Evolutionary conservation across 495 filamentous ascomycete genomes (phyloP), one percentile per base, ranked within the genome.

Genomic region (Aspergillus avenaceus): DNA sequence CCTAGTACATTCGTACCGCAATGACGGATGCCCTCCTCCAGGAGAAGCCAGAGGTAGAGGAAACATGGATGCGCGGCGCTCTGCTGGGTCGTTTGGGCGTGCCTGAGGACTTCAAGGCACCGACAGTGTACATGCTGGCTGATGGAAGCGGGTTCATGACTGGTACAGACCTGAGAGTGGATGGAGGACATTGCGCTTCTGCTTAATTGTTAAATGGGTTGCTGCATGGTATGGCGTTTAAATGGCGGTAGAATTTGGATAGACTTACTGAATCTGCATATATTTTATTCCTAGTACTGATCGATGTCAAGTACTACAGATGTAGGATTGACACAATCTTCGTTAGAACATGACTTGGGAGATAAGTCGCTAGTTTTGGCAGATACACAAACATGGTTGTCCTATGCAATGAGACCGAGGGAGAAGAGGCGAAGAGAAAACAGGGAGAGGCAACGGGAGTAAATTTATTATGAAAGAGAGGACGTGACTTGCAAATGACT

Each of bases 31-130:
- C 55, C 9, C 37, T 69, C 16, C 59, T 72, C 2, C 22, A 56
- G 45, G 69, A 81, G 45, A 84, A 78, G 52, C 87, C 87, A 2
- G 87, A 91, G 65, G 54, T 69, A 4, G 63, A 67, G 27, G 64
- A 70, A 38, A 67, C 61, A 11, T 67, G 64, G 63, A 66, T 66
- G 60, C 55, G 59, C 0, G 66, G 62, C 11, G 62, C 60, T 22
- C 52, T 75, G 27, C 62, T 76, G 9, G 61, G 61, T n/a, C 60
- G 74, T 18, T 54, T 77, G 12, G 67, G 65, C 13, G 59, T 54
- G 4, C 58, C 63, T 0, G 65, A 73, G 26, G 74, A 77, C 38
- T 72, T 73, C 52, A 66, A 67, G 56, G 70, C 66, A 0, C 64
- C 72, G 1, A 62, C 64, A 5, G 52, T 77, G 12, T 77, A 63